Evolutionary conservation across 2,329 filamentous ascomycete species (phyloP).

Genomic region (Ophiognomonia clavigignenti-juglandacearum): DNA sequence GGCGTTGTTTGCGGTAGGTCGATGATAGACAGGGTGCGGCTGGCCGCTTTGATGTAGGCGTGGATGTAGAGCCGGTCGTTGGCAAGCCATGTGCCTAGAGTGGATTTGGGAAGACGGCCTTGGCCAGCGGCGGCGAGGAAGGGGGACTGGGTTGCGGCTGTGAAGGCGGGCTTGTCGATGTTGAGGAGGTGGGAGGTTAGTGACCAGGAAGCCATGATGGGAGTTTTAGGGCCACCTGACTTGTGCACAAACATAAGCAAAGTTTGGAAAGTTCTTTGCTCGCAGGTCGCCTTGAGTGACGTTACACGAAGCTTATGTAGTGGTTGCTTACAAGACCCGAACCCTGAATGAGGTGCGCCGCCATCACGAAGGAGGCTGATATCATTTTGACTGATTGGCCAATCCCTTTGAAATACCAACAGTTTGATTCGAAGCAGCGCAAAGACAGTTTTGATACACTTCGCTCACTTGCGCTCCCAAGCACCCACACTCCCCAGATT

Average conservation of each 20-base stretch:
- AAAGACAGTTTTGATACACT: neutral
- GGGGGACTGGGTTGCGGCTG: slow-evolving; percentile 56
- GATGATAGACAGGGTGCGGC: slow-evolving; percentile 58
- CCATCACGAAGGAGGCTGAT: too few relatives aligned
- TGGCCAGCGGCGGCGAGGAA: slow-evolving; percentile 63
- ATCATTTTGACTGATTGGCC: too few relatives aligned
- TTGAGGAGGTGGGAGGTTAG: slow-evolving; percentile 55
- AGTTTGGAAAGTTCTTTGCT: too few relatives aligned
- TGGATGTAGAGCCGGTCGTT: slow-evolving; percentile 70
- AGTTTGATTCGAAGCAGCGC: neutral
- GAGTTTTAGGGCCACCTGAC: too few relatives aligned
- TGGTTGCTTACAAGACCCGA: slow-evolving; percentile 3
- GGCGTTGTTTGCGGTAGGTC: slow-evolving; percentile 38
- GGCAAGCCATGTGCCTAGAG: slow-evolving; percentile 62
- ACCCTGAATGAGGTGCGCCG: slow-evolving; percentile 1
- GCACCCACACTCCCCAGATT: slow-evolving; percentile 10
- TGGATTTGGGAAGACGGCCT: slow-evolving; percentile 51
- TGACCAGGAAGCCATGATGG: slow-evolving; percentile 24
- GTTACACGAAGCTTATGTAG: too few relatives aligned
- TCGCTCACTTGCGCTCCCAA: slow-evolving; percentile 1
- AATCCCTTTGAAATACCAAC: neutral
- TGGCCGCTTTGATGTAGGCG: slow-evolving; percentile 63
- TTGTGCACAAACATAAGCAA: too few relatives aligned
- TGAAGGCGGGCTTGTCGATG: slow-evolving; percentile 40
- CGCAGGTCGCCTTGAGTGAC: too few relatives aligned